These are phyloP conservation scores for Trichoderma atrobrunneum DNA, from an alignment of 2,329 filamentous ascomycete species.

Conservation along the genomic window DNA sequence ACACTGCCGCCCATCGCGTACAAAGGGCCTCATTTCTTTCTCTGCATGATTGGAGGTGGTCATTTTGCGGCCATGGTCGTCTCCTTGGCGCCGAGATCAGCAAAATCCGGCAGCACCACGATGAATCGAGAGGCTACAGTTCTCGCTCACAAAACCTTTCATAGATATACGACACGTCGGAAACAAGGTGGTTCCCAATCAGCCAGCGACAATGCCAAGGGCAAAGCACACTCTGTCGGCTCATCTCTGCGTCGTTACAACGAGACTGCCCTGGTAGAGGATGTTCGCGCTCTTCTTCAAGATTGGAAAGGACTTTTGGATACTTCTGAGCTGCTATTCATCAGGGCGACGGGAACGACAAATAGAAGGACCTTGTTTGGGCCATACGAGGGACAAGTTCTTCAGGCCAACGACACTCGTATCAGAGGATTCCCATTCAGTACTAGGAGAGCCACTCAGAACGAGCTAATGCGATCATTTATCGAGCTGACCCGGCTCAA, in stretches of 20 bases:
- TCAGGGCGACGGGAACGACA: conserved; percentile 82
- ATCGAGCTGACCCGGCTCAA: conserved; percentile 92
- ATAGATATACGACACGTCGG: conserved; percentile 90
- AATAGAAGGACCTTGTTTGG: conserved; percentile 88
- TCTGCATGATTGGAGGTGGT: conserved; percentile 98
- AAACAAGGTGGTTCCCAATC: conserved; percentile 97
- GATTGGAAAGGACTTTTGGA: conserved; percentile 89
- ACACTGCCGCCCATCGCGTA: conserved; percentile 54
- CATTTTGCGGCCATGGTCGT: conserved; percentile 98
- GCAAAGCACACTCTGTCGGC: conserved; percentile 89
- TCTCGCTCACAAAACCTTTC: conserved; percentile 94
- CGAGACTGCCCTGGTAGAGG: conserved; percentile 83
- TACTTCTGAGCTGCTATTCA: conserved; percentile 78
- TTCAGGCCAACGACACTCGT: conserved; percentile 74
- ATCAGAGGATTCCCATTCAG: conserved; percentile 90
- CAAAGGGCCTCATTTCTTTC: conserved; percentile 80
- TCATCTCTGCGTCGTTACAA: conserved; percentile 89
- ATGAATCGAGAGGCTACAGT: conserved; percentile 84
- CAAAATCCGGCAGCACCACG: conserved; percentile 59
- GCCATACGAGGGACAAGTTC: conserved; percentile 82
- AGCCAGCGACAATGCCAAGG: conserved; percentile 90
- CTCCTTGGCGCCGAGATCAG: conserved; percentile 75
- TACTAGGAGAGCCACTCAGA: conserved; percentile 86
- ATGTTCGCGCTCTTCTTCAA: conserved; percentile 74
- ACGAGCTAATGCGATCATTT: conserved; percentile 90